Evolutionary conservation across 2,329 filamentous ascomycete species (phyloP).

Genomic region (Pleurostoma richardsiae): DNA sequence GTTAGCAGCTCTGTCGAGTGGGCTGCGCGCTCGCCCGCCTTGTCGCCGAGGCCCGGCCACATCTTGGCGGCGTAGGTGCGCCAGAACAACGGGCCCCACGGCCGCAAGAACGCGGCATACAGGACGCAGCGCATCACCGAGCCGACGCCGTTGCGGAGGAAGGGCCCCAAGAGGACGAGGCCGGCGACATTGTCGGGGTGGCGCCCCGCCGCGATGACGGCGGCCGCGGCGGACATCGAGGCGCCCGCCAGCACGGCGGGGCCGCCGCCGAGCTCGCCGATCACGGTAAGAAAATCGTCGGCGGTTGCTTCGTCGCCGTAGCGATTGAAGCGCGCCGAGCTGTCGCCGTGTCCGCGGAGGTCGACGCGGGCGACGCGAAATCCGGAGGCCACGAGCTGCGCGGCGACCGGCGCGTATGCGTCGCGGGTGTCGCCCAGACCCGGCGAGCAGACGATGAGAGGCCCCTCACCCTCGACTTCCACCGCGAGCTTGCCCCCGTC

Average conservation of each 20-base stretch:
- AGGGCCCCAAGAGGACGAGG: constrained; percentile 8
- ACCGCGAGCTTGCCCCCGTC: constrained; percentile 11
- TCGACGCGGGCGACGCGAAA: constrained; percentile 12
- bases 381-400: constrained; percentile 11
- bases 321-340: constrained; percentile 2
- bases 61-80: constrained; percentile 5
- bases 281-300: constrained; percentile 7
- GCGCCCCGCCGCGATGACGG: constrained; percentile 9
- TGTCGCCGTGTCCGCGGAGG: constrained; percentile 13
- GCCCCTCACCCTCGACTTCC: constrained; percentile 10
- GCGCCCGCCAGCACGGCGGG: constrained; percentile 11
- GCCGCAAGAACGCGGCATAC: constrained; percentile 5
- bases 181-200: constrained; percentile 12
- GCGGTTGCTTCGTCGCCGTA: constrained; percentile 12
- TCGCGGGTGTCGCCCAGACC: constrained; percentile 12
- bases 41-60: constrained; percentile 11
- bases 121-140: constrained; percentile 2
- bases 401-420: constrained; percentile 10
- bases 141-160: constrained; percentile 8
- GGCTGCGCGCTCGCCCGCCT: constrained; percentile 6
- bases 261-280: constrained; percentile 2
- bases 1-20: constrained; percentile 4
- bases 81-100: constrained; percentile 12
- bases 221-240: constrained; percentile 10
- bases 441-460: constrained; percentile 12